Percentiles rank a stretch among this genome's conserved stretches.
These are phyloP conservation scores for Metroxylon sagu DNA, from an alignment of 176 grass and related monocot species.

Conservation along the genomic window DNA sequence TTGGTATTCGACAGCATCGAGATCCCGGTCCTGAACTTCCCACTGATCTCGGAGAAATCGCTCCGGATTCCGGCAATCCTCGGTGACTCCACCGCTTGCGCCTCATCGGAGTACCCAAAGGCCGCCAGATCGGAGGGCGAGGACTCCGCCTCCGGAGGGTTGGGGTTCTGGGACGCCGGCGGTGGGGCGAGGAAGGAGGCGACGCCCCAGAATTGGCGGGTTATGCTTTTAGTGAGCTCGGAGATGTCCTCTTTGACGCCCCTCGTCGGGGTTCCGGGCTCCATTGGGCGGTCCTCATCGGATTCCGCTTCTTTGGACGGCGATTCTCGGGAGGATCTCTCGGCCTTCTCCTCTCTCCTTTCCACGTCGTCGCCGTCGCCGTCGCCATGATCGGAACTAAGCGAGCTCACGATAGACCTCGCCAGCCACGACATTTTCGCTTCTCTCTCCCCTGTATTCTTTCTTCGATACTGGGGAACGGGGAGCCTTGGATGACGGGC, in stretches of 20 bases:
- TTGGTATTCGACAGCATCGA: constrained; percentile 48
- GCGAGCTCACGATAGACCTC: constrained; percentile 58
- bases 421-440: constrained; percentile 77
- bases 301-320: not conserved
- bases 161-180: not conserved
- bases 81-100: constrained; percentile 18
- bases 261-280: constrained; percentile 27
- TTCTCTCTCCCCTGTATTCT: not conserved
- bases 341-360: not conserved
- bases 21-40: constrained; percentile 59
- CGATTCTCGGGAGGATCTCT: not conserved
- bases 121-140: too few relatives aligned
- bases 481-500: too few relatives aligned
- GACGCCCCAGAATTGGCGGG: constrained; percentile 61
- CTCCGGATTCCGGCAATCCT: constrained; percentile 50
- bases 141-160: too few relatives aligned
- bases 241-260: constrained; percentile 88
- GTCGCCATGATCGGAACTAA: constrained; percentile 27
- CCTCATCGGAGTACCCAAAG: not conserved
- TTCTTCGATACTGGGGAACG: too few relatives aligned
- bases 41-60: constrained; percentile 69
- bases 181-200: constrained; percentile 58
- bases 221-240: constrained; percentile 62
- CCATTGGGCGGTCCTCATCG: not conserved
- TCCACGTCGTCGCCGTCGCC: constrained; percentile 21